Evolutionary conservation across 225 moss, liverwort and hornwort genomes (phyloP).

Genomic region (Anthoceros angustus): DNA sequence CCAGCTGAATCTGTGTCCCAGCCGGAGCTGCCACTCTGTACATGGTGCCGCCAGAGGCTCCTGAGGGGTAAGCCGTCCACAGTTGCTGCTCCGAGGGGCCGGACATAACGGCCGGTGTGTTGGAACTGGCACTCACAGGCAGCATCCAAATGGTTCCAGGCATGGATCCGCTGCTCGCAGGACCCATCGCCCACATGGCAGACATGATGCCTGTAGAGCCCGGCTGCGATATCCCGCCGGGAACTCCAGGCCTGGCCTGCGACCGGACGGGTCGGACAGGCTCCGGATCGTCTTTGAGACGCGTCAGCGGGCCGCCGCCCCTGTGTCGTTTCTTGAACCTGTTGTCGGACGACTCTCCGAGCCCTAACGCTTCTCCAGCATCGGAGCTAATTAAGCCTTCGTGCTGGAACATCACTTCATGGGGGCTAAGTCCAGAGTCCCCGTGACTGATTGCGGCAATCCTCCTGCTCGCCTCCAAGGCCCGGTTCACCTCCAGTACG

Average conservation of each 20-base stretch:
- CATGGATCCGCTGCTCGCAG: conserved; percentile 82
- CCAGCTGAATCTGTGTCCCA: conserved; percentile 85
- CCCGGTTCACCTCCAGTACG: conserved; percentile 67
- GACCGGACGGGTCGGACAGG: conserved; percentile 69
- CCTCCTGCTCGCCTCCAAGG: conserved; percentile 67
- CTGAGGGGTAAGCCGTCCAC: conserved; percentile 74
- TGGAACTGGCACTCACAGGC: conserved; percentile 70
- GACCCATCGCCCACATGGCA: conserved; percentile 95
- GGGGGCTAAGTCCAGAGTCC: conserved; percentile 30
- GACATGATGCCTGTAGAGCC: conserved; percentile 59
- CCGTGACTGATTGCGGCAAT: conserved; percentile 44
- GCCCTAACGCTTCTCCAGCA: conserved; percentile 30
- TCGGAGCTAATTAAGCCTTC: conserved; percentile 45
- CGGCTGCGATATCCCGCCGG: conserved; percentile 23
- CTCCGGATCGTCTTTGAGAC: conserved; percentile 90
- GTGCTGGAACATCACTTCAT: conserved; percentile 96
- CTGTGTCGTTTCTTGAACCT: conserved; percentile 66
- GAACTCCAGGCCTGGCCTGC: conserved; percentile 60
- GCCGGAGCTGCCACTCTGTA: conserved; percentile 87
- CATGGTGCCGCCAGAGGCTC: conserved; percentile 44
- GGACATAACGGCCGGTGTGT: conserved; percentile 83
- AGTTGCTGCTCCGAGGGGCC: conserved; percentile 82
- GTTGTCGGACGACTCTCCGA: conserved; percentile 58
- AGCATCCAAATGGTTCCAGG: conserved; percentile 99
- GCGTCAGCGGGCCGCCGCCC: conserved; percentile 33